Evolutionary conservation across 768 basidiomycete genomes (phyloP), one percentile per base, ranked within the genome.

Genomic region (Suillus sp.): DNA sequence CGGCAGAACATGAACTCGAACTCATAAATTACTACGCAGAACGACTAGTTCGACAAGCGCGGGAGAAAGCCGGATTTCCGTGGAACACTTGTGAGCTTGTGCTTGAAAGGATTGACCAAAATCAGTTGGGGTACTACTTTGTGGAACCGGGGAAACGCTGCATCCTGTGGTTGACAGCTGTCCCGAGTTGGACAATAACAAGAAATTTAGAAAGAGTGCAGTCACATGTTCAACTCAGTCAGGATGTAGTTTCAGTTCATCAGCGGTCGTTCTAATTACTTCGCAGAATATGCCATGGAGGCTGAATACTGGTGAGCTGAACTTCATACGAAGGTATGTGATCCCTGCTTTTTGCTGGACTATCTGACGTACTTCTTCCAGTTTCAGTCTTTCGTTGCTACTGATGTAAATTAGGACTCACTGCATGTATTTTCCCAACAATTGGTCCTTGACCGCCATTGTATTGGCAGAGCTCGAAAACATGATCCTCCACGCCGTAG

Each of bases 91-190:
- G 51, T 32, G 51, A 32, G 30, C 51, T 53, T 27, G 51, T 53
- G 18, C 51, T 53, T 5, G 51, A 53, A 18, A 45, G 43, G n/a
- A 32, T 20, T 20, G 50, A 34, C 53, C 78, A 4, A 32, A 9
- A 18, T 10, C 51, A 54, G 27, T 66, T 68, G 65, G 53, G 75
- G 64, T 84, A 84, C 67, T 84, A 83, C 64, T 80, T 79, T 57
- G 80, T 78, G 13, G 74, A 84, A 63, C 83, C 84, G 57, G 37
- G 66, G 0, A 70, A 69, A 0, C 78, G 80, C 11, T 69, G 72
- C 9, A 70, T 85, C 14, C 85, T 85, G 60, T 87, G 81, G 76
- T 78, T 77, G 30, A 20, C 30, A 20, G 65, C 77, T 3, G 72
- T 79, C 6, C 60, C 61, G 1, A 40, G 69, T 34, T 65, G 18